Evolutionary conservation across 2,329 filamentous ascomycete genomes (phyloP).

Genomic region (Aspergillus sp.): DNA sequence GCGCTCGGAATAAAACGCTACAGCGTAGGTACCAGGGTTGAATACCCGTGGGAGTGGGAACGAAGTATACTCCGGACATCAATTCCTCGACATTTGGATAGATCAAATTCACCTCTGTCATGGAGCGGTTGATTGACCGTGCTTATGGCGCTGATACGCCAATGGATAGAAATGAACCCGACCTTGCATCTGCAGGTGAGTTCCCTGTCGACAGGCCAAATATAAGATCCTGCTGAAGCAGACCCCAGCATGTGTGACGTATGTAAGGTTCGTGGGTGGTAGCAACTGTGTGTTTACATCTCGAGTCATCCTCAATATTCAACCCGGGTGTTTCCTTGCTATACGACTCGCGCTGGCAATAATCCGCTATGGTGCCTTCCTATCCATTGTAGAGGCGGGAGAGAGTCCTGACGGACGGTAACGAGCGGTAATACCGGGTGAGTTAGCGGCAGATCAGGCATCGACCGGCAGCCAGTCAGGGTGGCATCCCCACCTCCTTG

Average conservation of each 20-base stretch:
- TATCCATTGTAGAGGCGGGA: too few species aligned
- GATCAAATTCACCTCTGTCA: constrained; percentile 4
- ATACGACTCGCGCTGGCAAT: too few species aligned
- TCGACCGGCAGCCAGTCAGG: constrained; percentile 17
- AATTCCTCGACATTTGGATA: constrained; percentile 2
- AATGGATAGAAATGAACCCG: constrained; percentile 1
- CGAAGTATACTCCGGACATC: constrained; percentile 3
- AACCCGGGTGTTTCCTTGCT: too few species aligned
- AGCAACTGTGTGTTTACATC: too few species aligned
- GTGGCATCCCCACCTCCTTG: constrained; percentile 13
- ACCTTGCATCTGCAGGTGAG: constrained; percentile 14
- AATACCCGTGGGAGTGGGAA: background rate
- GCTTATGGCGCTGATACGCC: constrained; percentile 4
- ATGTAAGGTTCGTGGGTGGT: background rate
- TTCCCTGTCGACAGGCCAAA: constrained; percentile 11
- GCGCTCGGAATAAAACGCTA: background rate
- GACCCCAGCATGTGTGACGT: constrained; percentile 5
- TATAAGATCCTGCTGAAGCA: constrained; percentile 3
- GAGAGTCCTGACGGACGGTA: background rate
- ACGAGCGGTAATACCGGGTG: background rate
- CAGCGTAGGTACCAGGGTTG: constrained; percentile 1
- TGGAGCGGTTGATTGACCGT: background rate
- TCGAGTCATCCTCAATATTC: too few species aligned
- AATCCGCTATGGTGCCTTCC: too few species aligned
- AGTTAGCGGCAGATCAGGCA: constrained; percentile 24